Evolutionary conservation across 257 asterid genomes (phyloP).

Genomic region (Ophiorrhiza pumila): DNA sequence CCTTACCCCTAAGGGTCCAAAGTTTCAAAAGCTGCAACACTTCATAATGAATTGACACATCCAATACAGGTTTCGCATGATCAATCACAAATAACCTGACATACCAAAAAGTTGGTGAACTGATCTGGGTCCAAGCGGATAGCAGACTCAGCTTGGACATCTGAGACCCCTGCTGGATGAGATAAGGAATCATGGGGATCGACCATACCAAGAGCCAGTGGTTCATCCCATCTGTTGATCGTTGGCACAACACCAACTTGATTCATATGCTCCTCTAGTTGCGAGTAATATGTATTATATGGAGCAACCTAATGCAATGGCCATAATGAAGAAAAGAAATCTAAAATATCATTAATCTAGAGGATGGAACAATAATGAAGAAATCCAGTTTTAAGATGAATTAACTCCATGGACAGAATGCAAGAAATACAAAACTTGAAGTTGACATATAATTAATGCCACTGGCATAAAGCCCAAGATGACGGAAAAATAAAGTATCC

Average conservation of each 20-base stretch:
- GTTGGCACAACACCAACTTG: conserved; percentile 70
- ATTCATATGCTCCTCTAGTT: conserved; percentile 77
- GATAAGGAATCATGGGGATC: conserved; percentile 96
- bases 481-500: not conserved
- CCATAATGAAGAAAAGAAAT: conserved; percentile 11
- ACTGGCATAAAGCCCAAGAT: not conserved
- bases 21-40: conserved; percentile 1
- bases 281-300: conserved; percentile 69
- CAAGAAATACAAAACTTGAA: not conserved
- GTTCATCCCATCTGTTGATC: conserved; percentile 81
- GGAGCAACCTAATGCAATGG: conserved; percentile 74
- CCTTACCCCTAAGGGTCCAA: not conserved
- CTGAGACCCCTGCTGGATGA: conserved; percentile 91
- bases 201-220: conserved; percentile 76
- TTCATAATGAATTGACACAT: not conserved
- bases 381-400: not conserved
- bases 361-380: not conserved
- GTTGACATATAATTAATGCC: not conserved
- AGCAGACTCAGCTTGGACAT: conserved; percentile 90
- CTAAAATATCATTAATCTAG: conserved; percentile 12
- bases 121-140: conserved; percentile 75
- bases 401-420: not conserved
- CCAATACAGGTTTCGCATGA: not conserved
- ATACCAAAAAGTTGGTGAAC: conserved; percentile 70
- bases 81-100: conserved; percentile 6